These are phyloP conservation scores for Irpex sp. DNA, from an alignment of 1,284 basidiomycete genomes.

Conservation along the genomic window DNA sequence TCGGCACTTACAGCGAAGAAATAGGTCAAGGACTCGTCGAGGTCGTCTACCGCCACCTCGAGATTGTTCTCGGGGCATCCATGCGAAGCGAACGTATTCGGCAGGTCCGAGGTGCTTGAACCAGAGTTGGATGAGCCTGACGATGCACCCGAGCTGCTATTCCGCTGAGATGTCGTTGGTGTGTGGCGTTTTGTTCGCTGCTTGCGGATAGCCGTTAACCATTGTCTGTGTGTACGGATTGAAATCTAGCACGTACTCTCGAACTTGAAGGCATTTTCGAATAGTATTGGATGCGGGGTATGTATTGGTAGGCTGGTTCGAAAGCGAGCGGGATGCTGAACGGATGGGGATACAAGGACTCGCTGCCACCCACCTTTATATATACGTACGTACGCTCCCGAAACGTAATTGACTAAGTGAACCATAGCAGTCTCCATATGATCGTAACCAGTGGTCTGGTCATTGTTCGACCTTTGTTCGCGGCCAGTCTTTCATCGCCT, in stretches of 20 bases:
- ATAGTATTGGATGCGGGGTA: no score
- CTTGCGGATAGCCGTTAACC: no score
- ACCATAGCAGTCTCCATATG: neutral
- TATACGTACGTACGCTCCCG: neutral
- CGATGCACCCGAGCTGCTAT: neutral
- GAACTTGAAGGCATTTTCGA: neutral
- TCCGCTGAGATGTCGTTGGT: neutral
- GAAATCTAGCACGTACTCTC: no score
- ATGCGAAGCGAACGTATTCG: neutral
- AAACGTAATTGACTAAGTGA: neutral
- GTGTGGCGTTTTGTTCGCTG: neutral
- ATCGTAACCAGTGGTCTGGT: neutral
- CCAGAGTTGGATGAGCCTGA: neutral
- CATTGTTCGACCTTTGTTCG: neutral
- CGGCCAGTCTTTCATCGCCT: neutral
- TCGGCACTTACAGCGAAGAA: conserved; percentile 16
- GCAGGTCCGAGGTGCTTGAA: neutral
- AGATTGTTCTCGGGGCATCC: neutral
- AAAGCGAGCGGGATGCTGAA: neutral
- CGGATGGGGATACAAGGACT: neutral
- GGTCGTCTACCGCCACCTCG: conserved; percentile 8
- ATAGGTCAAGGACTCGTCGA: conserved; percentile 18
- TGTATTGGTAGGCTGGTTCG: neutral
- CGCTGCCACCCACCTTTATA: neutral
- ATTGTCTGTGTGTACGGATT: no score